These are phyloP conservation scores for Solanum tarapatanum DNA, from an alignment of 257 asterid genomes.

Conservation along the genomic window DNA sequence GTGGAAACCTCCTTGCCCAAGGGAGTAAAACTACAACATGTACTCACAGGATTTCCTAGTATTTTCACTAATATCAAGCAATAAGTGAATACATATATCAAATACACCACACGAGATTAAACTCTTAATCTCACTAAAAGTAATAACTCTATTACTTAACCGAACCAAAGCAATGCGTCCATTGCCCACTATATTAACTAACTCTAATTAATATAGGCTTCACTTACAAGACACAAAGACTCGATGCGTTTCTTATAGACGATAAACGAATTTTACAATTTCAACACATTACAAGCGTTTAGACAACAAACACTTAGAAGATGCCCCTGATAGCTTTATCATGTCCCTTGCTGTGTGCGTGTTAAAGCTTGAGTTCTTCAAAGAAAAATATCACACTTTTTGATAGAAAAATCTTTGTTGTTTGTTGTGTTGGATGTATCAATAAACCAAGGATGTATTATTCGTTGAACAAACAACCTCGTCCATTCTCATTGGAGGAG, in stretches of 20 bases:
- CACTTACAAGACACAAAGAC: no score
- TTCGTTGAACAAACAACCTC: no score
- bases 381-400: neutral
- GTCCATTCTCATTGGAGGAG: no score
- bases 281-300: neutral
- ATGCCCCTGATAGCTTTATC: neutral
- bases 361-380: neutral
- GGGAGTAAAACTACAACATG: neutral
- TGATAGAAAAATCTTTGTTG: neutral
- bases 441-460: no score
- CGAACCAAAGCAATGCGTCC: neutral
- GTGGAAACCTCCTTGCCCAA: neutral
- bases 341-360: neutral
- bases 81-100: neutral
- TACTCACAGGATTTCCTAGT: neutral
- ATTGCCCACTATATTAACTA: neutral
- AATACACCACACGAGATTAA: neutral
- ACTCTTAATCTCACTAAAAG: neutral
- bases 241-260: neutral
- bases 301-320: neutral
- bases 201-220: neutral
- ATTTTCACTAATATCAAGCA: neutral
- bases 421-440: neutral
- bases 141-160: neutral
- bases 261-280: no score